Evolutionary conservation across 495 filamentous ascomycete genomes (phyloP).

Genomic region (Halenospora varia): DNA sequence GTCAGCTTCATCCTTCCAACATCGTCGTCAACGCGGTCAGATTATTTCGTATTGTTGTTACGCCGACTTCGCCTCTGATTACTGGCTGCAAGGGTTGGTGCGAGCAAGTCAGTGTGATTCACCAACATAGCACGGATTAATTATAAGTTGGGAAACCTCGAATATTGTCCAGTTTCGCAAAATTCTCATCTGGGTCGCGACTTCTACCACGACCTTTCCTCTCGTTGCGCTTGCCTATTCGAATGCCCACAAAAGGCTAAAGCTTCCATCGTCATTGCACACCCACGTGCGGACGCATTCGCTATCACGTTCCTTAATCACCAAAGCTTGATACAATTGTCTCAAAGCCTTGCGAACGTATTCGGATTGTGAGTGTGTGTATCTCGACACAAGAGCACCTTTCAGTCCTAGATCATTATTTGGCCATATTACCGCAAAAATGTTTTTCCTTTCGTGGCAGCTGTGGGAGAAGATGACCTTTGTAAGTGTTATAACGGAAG

Average conservation of each 20-base stretch:
- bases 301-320: neutral
- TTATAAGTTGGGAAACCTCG: neutral
- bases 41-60: neutral
- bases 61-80: neutral
- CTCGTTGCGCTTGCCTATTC: neutral
- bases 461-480: constrained; percentile 91
- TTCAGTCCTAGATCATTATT: too few relatives aligned
- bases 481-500: constrained; percentile 60
- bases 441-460: constrained; percentile 74
- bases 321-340: too few relatives aligned
- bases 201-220: too few relatives aligned
- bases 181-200: neutral
- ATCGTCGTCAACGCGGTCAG: neutral
- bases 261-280: neutral
- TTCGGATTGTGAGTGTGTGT: too few relatives aligned
- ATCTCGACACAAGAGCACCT: too few relatives aligned
- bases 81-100: neutral
- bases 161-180: too few relatives aligned
- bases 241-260: neutral
- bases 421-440: constrained; percentile 24
- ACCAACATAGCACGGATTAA: neutral
- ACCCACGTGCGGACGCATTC: neutral
- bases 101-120: neutral
- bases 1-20: neutral
- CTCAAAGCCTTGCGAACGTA: too few relatives aligned